Evolutionary conservation across 176 grass and related monocot genomes (phyloP), one percentile per base, ranked within the genome.

Genomic region (Triticum aestivum): DNA sequence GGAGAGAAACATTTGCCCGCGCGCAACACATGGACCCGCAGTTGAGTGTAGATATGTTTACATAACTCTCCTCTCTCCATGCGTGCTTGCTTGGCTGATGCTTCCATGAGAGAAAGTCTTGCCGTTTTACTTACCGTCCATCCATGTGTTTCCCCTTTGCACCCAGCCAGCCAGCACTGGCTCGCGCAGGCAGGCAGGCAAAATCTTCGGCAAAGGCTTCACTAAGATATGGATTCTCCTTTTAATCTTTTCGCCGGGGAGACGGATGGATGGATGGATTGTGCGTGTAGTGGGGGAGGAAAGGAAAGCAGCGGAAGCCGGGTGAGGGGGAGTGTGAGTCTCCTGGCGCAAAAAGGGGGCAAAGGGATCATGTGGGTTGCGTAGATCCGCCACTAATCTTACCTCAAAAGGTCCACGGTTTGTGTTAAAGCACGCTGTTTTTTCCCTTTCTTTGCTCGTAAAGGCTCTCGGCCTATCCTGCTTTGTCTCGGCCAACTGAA

Each of bases 301-400:
- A n/a, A 82, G 66, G 78, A 84, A 89, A 82, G 52, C 52, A 54
- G 61, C 23, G 1, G 38, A 2, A 39, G 38, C 38, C 8, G 37
- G 70, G 24, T 11, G 39, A 41, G 70, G 23, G 27, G 72, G 42
- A 45, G 72, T 83, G 58, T 51, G 65, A 85, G 80, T 75, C 29
- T 85, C 51, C 79, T 83, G 70, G 84, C 76, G 61, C 67, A 24
- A 58, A 91, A 94, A 91, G 85, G 37, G 47, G 75, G 75, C 14
- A 62, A 67, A 13, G 81, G 85, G 70, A 75, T 95, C 90, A 87
- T 89, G 93, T 95, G 93, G 88, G 84, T 89, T 89, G 93, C 72
- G 93, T 95, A 95, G 93, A 95, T 92, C 70, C 78, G 88, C 64
- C 93, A 95, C 91, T 92, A 92, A 90, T 90, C 85, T 94, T 90